These are phyloP conservation scores for Trichosporon faecale DNA, from an alignment of 1,284 basidiomycete species.

Conservation along the genomic window DNA sequence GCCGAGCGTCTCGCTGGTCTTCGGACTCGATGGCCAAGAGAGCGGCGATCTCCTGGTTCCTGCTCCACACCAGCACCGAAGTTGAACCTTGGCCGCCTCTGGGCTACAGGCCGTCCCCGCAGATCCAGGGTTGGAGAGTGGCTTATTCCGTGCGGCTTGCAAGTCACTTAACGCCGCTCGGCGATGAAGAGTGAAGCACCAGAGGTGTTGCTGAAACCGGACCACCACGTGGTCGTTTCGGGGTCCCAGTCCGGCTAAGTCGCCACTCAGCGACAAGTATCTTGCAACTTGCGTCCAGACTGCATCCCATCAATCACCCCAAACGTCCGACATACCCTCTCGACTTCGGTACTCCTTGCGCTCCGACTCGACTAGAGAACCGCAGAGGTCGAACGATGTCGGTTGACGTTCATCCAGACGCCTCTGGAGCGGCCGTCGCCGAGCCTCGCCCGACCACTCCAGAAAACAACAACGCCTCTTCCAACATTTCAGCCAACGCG, in stretches of 20 bases:
- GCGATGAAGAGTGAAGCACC: background rate
- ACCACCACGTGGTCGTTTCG: background rate
- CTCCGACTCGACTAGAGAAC: background rate
- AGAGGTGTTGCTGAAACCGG: background rate
- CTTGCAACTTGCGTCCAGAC: background rate
- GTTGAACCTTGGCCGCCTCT: background rate
- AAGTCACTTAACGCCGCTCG: background rate
- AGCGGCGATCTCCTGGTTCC: background rate
- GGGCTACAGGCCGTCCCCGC: background rate
- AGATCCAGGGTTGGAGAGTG: too few relatives aligned
- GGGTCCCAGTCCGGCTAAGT: background rate
- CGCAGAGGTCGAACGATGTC: background rate
- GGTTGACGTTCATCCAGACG: background rate
- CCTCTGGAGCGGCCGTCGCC: background rate
- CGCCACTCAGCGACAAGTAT: background rate
- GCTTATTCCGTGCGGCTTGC: background rate
- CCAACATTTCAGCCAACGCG: background rate
- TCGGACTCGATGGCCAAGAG: background rate
- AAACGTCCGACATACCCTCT: background rate
- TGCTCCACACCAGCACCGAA: background rate
- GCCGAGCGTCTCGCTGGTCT: too few relatives aligned
- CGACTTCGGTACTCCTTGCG: background rate
- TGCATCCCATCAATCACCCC: background rate
- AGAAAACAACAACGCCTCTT: background rate
- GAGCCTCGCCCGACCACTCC: slow-evolving; percentile 2